Percentiles rank a stretch among this genome's conserved stretches.
phyloP scores from a whole-genome alignment of 202 grass and related monocot species.

The Musa balbisiana region DNA sequence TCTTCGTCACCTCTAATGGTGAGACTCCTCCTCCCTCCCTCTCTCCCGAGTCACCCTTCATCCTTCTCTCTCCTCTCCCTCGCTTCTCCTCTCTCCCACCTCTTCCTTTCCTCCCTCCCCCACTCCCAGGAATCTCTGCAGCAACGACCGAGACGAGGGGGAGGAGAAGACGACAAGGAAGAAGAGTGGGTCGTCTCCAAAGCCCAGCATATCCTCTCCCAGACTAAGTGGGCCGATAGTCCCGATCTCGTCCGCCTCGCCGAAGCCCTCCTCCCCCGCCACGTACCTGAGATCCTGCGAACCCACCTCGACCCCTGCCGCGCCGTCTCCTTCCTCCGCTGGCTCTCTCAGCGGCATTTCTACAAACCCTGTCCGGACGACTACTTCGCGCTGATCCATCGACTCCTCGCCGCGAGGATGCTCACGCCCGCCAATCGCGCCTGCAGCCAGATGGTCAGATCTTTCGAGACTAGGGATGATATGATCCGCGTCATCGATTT shows the following conservation, averaged over 20 bases:
- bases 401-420: slow-evolving; percentile 24
- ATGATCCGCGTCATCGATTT: slow-evolving; percentile 28
- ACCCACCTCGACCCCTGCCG: slow-evolving; percentile 15
- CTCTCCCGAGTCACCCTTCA: background rate
- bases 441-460: slow-evolving; percentile 42
- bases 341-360: slow-evolving; percentile 36
- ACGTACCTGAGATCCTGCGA: slow-evolving; percentile 27
- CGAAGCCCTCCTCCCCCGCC: slow-evolving; percentile 15
- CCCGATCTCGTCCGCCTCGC: slow-evolving; percentile 25
- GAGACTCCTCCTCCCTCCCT: background rate
- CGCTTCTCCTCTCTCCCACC: slow-evolving; percentile 8
- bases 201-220: slow-evolving; percentile 23
- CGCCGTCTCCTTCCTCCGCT: slow-evolving; percentile 29
- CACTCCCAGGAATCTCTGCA: background rate
- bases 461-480: slow-evolving; percentile 13
- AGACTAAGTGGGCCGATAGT: slow-evolving; percentile 32
- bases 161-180: background rate
- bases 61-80: background rate
- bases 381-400: slow-evolving; percentile 28
- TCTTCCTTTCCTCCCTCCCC: slow-evolving; percentile 9
- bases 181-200: background rate
- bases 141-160: background rate
- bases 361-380: slow-evolving; percentile 30
- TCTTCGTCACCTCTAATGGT: background rate
- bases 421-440: slow-evolving; percentile 16